Evolutionary conservation across 2,329 filamentous ascomycete genomes (phyloP), one percentile per base, ranked within the genome.

Genomic region (Cladosporium cucumerinum): DNA sequence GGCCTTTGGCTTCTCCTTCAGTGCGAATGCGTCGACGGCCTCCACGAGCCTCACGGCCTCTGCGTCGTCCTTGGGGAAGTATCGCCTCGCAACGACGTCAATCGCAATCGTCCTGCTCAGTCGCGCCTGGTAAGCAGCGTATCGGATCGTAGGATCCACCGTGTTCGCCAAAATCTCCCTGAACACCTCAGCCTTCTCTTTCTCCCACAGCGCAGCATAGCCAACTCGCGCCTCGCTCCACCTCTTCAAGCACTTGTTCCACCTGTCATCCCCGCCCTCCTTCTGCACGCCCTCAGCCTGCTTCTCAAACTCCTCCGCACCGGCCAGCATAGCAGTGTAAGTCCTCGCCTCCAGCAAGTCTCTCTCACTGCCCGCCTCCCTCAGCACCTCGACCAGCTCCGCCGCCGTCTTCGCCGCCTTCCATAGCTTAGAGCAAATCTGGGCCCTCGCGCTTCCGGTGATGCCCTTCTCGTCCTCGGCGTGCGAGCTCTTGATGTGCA

Each of bases 81-180:
- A 88, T 69, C 90, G 89, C 70, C 88, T 88, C 2, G 92, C 90
- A 68, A 98, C 90, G 8, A 87, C 86, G 0, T 89, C 85, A 57
- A 97, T 89, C 2, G 93, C 89, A 62, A 93, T 86, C 2, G 93
- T 97, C 51, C 95, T 88, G 0, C 94, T 91, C 34, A 96, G 86
- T 75, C 94, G 90, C 75, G 93, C 85, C 77, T 97, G 93, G 76
- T 98, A 98, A 21, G 95, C 93, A 39, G 93, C 93, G 77, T 96
- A 98, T 68, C 94, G 89, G 72, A 99, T 91, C 67, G 93, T 96
- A 1, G 93, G 93, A 75, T 99, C 95, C 67, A 97, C 89, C 5
- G 91, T 96, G 72, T 91, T 89, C 57, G 89, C 87, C 65, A 99
- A 81, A 26, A 97, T 84, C 67, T 98, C 94, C 74, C 91, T 93